Conservation (phyloP, 1,139 yeast genomes). For the Zygosaccharomyces pseudobailii region DNA sequence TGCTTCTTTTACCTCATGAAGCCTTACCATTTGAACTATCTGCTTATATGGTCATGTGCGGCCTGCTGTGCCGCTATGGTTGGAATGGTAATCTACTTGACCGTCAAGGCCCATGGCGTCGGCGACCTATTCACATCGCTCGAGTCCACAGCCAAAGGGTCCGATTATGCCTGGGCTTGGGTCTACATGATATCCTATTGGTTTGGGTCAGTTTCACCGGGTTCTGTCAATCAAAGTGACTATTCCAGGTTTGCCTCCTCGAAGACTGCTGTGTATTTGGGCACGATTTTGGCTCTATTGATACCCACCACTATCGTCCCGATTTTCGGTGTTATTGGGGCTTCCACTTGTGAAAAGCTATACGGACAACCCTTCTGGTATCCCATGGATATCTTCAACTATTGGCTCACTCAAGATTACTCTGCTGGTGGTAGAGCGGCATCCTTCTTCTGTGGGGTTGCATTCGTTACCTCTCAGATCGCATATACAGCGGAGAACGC, state of each 20-base stretch:
- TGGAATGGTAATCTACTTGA: conserved; percentile 39
- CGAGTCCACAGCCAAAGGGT: conserved; percentile 30
- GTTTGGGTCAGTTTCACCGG: conserved; percentile 45
- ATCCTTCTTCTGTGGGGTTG: conserved; percentile 43
- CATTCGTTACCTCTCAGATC: conserved; percentile 44
- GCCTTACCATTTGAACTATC: conserved; percentile 38
- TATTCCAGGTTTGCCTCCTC: conserved; percentile 41
- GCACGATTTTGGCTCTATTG: conserved; percentile 36
- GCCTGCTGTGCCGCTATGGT: conserved; percentile 41
- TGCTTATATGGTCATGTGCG: conserved; percentile 39
- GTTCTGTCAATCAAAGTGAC: conserved; percentile 36
- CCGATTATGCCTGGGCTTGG: conserved; percentile 40
- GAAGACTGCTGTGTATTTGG: conserved; percentile 34
- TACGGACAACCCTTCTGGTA: conserved; percentile 40
- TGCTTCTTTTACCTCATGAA: conserved; percentile 37
- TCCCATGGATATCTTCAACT: conserved; percentile 36
- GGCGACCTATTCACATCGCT: conserved; percentile 38
- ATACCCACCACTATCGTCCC: conserved; percentile 43
- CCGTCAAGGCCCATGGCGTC: conserved; percentile 37
- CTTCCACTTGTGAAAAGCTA: conserved; percentile 36
- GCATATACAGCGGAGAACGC: conserved; percentile 47
- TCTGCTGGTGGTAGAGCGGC: conserved; percentile 44
- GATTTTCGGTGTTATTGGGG: conserved; percentile 40
- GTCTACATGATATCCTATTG: conserved; percentile 41
- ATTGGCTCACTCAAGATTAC: conserved; percentile 36